A percentile compares a stretch with the other conserved stretches of the same genome.
Conservation (phyloP, 192 early-diverging fungal genomes). For the Podila verticillata region DNA sequence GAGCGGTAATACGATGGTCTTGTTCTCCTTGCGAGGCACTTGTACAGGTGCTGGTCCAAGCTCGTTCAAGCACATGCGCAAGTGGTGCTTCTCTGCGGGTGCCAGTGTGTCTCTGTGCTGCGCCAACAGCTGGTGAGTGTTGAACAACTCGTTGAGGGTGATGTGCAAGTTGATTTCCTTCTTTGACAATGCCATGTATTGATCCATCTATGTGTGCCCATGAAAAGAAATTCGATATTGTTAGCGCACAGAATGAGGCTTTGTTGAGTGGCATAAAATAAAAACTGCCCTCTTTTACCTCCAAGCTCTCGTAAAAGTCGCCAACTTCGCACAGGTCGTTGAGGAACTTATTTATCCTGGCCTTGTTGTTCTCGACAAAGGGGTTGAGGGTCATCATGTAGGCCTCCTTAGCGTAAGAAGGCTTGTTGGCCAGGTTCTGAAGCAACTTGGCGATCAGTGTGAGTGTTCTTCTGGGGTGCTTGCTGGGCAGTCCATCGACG, state of each 20-base stretch:
- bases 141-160: conserved; percentile 94
- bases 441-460: conserved; percentile 95
- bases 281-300: no score
- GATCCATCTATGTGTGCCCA: conserved; percentile 83
- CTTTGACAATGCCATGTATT: conserved; percentile 95
- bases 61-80: conserved; percentile 83
- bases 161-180: conserved; percentile 91
- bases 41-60: conserved; percentile 77
- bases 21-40: conserved; percentile 84
- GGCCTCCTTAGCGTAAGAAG: conserved; percentile 88
- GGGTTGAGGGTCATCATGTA: conserved; percentile 92
- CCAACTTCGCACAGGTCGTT: conserved; percentile 93
- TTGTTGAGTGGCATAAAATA: background rate
- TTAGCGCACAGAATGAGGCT: no score
- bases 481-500: conserved; percentile 81
- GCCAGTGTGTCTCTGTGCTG: conserved; percentile 86
- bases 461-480: conserved; percentile 84
- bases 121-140: conserved; percentile 85
- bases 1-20: conserved; percentile 73
- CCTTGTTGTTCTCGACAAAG: conserved; percentile 90
- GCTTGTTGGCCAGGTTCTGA: conserved; percentile 96
- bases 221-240: background rate
- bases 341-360: conserved; percentile 87
- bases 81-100: conserved; percentile 82
- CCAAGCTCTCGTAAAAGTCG: conserved; percentile 95